Conservation (phyloP, 202 grass and related monocot species). For the Panicum virgatum region DNA sequence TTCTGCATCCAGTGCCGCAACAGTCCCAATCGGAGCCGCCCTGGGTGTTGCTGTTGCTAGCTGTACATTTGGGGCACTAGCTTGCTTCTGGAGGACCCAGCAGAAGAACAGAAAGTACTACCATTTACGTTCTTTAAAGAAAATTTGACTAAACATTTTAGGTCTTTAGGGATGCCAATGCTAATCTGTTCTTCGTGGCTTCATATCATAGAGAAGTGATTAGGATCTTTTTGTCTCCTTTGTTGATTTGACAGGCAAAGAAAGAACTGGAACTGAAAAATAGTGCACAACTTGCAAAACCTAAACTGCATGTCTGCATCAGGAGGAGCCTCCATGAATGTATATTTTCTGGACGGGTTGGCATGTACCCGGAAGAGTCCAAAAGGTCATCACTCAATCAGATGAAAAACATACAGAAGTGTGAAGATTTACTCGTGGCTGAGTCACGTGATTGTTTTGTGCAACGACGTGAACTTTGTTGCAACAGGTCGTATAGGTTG, state of each 20-base stretch:
- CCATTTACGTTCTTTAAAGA: constrained; percentile 96
- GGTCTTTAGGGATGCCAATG: constrained; percentile 55
- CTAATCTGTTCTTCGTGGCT: constrained; percentile 26
- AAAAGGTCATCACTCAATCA: constrained; percentile 26
- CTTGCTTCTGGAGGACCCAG: constrained; percentile 93
- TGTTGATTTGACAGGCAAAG: constrained; percentile 81
- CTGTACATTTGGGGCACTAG: constrained; percentile 83
- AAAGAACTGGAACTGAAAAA: constrained; percentile 87
- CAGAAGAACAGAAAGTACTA: constrained; percentile 99
- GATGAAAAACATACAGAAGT: constrained; percentile 37
- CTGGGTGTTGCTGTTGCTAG: constrained; percentile 76
- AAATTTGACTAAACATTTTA: constrained; percentile 82
- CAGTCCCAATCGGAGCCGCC: constrained; percentile 79
- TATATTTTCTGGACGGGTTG: constrained; percentile 45
- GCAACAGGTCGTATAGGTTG: constrained; percentile 37
- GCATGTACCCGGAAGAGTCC: constrained; percentile 31
- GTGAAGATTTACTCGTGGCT: constrained; percentile 2
- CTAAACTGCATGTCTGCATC: constrained; percentile 42
- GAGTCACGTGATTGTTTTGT: constrained; percentile 27
- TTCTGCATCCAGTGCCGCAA: constrained; percentile 51
- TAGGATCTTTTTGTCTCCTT: constrained; percentile 38
- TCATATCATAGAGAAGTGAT: constrained; percentile 43
- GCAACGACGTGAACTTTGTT: constrained; percentile 22
- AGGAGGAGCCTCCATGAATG: constrained; percentile 36
- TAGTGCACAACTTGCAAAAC: constrained; percentile 17